These are phyloP conservation scores for Rubus idaeus DNA, from an alignment of 306 rosid species.

Conservation along the genomic window DNA sequence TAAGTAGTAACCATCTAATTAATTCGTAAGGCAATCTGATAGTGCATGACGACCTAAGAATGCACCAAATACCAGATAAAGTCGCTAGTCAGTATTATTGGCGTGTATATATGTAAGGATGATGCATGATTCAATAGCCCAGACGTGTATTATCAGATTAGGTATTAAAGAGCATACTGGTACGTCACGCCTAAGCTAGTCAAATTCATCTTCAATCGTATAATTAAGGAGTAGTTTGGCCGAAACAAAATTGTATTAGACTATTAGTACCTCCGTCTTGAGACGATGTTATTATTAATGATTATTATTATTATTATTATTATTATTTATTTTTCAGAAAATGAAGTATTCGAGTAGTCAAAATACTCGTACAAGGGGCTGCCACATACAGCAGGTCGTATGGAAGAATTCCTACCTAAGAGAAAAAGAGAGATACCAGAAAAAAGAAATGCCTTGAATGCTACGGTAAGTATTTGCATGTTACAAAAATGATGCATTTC, in stretches of 20 bases:
- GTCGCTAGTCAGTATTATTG: neutral
- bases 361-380: neutral
- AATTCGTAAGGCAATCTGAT: slow-evolving; percentile 4
- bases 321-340: neutral
- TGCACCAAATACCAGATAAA: neutral
- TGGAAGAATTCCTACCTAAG: neutral
- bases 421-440: no score
- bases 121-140: neutral
- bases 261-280: no score
- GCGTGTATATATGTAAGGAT: neutral
- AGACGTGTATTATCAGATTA: neutral
- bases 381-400: neutral
- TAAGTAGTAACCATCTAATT: no score
- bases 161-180: no score
- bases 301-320: no score
- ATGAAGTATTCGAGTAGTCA: neutral
- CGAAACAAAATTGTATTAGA: no score
- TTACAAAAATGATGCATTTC: slow-evolving; percentile 16
- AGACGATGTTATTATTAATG: no score
- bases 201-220: no score
- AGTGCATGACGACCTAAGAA: neutral
- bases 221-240: no score
- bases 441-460: neutral
- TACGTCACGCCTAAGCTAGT: no score
- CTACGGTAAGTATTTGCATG: neutral